Conservation (phyloP, 2,329 filamentous ascomycete species). For the Biscogniauxia marginata region DNA sequence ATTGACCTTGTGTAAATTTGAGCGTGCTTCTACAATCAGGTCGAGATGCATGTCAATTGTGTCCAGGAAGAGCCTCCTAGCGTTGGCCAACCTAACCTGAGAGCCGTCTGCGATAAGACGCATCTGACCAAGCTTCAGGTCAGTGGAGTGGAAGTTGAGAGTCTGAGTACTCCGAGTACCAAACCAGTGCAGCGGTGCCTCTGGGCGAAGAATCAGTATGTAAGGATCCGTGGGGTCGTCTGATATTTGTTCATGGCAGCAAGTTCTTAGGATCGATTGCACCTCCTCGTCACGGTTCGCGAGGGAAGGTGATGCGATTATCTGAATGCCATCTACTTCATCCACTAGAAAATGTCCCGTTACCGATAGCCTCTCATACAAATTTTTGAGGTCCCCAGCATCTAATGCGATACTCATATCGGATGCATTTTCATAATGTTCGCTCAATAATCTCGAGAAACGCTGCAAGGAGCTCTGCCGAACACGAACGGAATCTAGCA, state of each 20-base stretch:
- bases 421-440: conserved; percentile 94
- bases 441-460: conserved; percentile 85
- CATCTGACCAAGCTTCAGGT: conserved; percentile 82
- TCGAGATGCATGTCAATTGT: conserved; percentile 82
- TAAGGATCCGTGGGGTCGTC: conserved; percentile 82
- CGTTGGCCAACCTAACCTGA: conserved; percentile 71
- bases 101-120: conserved; percentile 88
- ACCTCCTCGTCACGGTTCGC: conserved; percentile 77
- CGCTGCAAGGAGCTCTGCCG: conserved; percentile 95
- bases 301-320: conserved; percentile 82
- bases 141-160: conserved; percentile 74
- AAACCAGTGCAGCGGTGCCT: conserved; percentile 76
- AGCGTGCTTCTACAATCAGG: conserved; percentile 85
- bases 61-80: conserved; percentile 74
- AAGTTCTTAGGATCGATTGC: conserved; percentile 76
- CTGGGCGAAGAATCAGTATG: conserved; percentile 79
- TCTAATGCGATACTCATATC: conserved; percentile 84
- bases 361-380: conserved; percentile 77
- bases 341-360: conserved; percentile 88
- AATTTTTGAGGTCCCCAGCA: conserved; percentile 66
- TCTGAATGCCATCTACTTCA: conserved; percentile 73
- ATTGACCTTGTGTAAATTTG: conserved; percentile 91
- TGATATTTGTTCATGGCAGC: conserved; percentile 52
- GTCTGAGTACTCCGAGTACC: conserved; percentile 71
- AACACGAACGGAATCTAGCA: conserved; percentile 92